A percentile compares a stretch with the other conserved stretches of the same genome.
phyloP scores from a whole-genome alignment of 371 early-diverging fungal species.

The Vairimorpha necatrix region DNA sequence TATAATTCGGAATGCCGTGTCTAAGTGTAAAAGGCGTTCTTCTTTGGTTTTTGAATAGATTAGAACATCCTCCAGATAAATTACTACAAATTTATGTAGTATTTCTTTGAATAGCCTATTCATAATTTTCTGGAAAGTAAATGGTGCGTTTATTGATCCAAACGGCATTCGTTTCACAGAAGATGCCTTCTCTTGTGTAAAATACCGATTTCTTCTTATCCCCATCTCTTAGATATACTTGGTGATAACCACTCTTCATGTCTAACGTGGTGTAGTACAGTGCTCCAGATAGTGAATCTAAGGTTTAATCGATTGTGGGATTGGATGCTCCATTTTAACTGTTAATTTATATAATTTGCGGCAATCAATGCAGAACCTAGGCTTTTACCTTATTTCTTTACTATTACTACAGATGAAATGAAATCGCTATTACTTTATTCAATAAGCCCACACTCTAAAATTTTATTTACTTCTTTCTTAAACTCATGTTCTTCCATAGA shows the following conservation, averaged over 20 bases:
- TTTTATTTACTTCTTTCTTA: not conserved
- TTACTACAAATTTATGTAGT: not conserved
- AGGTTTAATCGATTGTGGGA: conserved; percentile 16
- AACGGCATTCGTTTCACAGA: not conserved
- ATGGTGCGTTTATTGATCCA: no score
- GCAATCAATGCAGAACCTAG: conserved; percentile 10
- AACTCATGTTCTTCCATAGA: not conserved
- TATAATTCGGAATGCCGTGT: not conserved
- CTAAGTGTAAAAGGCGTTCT: no score
- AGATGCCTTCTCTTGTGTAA: not conserved
- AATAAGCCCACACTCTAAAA: no score
- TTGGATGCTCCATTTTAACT: not conserved
- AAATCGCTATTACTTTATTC: no score
- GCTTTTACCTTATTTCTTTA: not conserved
- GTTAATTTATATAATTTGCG: conserved; percentile 6
- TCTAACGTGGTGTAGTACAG: no score
- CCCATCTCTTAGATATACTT: no score
- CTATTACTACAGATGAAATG: not conserved
- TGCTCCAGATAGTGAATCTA: not conserved
- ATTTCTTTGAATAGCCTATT: no score
- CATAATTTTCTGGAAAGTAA: no score
- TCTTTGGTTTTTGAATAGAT: conserved; percentile 1
- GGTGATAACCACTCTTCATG: no score
- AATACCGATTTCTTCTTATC: not conserved
- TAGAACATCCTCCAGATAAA: not conserved